A percentile compares a stretch with the other conserved stretches of the same genome.
Conservation (phyloP, 768 basidiomycete species). For the Boletus rufocinnamomeus region DNA sequence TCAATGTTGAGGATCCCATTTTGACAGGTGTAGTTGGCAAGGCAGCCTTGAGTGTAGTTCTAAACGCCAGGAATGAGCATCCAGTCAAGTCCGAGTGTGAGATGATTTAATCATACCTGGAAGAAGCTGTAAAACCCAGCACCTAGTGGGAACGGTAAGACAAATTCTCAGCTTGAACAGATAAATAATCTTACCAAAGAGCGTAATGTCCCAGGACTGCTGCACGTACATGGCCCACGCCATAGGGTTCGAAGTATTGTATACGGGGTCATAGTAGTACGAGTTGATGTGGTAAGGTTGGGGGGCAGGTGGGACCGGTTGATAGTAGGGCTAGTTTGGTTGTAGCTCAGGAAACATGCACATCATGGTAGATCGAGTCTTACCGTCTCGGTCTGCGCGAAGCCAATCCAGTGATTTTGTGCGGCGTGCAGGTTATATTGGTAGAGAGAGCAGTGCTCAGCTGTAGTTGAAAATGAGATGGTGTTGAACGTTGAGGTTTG, state of each 20-base stretch:
- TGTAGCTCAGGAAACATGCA: conserved; percentile 1
- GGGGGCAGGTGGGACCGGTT: conserved; percentile 46
- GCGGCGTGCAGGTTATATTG: conserved; percentile 51
- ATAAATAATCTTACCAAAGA: conserved; percentile 40
- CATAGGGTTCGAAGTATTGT: conserved; percentile 31
- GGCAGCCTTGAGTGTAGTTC: conserved; percentile 44
- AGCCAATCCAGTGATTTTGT: conserved; percentile 49
- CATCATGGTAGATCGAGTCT: neutral
- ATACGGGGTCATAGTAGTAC: conserved; percentile 42
- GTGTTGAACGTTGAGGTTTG: neutral
- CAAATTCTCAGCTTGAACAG: neutral
- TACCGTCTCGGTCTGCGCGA: conserved; percentile 57
- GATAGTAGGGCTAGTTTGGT: conserved; percentile 47
- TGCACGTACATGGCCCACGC: conserved; percentile 48
- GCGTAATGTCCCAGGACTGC: conserved; percentile 42
- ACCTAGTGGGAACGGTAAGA: conserved; percentile 30
- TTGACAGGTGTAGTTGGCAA: conserved; percentile 43
- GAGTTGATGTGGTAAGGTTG: conserved; percentile 41
- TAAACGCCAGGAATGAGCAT: conserved; percentile 21
- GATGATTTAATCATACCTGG: conserved; percentile 33
- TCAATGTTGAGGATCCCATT: conserved; percentile 45
- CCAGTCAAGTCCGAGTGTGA: neutral
- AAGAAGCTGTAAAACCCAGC: conserved; percentile 57
- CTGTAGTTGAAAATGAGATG: conserved; percentile 18
- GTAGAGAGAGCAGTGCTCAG: conserved; percentile 50